Conservation (phyloP, 2,329 filamentous ascomycete genomes). For the Calcarisporium arbuscula region DNA sequence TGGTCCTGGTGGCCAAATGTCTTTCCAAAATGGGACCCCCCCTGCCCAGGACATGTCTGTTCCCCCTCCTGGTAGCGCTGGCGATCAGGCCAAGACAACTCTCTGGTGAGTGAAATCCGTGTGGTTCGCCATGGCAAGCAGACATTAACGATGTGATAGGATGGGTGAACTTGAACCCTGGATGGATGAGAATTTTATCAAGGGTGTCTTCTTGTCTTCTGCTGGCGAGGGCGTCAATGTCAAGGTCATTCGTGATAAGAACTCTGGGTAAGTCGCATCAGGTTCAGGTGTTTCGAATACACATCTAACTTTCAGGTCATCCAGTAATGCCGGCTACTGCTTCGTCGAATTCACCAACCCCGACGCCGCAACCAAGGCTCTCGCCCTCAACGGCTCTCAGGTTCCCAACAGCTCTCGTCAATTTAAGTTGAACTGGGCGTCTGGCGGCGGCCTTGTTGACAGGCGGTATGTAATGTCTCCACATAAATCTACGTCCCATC, state of each 20-base stretch:
- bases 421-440: conserved; percentile 99
- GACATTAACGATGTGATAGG: conserved; percentile 45
- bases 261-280: conserved; percentile 70
- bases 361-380: conserved; percentile 83
- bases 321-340: conserved; percentile 93
- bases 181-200: conserved; percentile 99
- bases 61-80: conserved; percentile 25
- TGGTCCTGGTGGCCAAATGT: conserved; percentile 25
- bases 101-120: conserved; percentile 39
- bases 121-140: not conserved
- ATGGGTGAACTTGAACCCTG: conserved; percentile 99
- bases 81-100: conserved; percentile 50
- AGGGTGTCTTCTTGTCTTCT: conserved; percentile 81
- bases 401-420: conserved; percentile 92
- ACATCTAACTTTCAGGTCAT: not conserved
- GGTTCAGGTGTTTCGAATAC: not conserved
- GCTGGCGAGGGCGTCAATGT: conserved; percentile 95
- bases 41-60: conserved; percentile 30
- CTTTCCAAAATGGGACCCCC: conserved; percentile 32
- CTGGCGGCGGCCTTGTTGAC: conserved; percentile 89
- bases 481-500: not conserved
- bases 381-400: conserved; percentile 78
- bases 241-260: conserved; percentile 99
- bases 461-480: conserved; percentile 60
- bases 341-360: conserved; percentile 88